Conservation (phyloP, 2,329 filamentous ascomycete genomes). For the Rutstroemia sp. region DNA sequence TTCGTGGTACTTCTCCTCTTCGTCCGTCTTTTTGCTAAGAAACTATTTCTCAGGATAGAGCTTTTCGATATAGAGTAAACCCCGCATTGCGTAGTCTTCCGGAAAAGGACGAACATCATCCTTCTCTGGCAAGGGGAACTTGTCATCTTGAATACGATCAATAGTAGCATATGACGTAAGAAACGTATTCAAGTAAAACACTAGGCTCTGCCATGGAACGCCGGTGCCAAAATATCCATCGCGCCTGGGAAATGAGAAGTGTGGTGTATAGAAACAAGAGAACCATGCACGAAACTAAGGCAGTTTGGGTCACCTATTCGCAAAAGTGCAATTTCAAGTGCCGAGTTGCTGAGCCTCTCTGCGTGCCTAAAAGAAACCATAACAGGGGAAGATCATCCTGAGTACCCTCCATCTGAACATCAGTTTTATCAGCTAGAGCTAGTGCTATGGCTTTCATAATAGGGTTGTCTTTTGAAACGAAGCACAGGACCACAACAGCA, state of each 20-base stretch:
- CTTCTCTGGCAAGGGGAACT: slow-evolving; percentile 18
- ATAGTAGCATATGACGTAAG: slow-evolving; percentile 7
- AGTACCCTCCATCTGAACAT: slow-evolving; percentile 10
- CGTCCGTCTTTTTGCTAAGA: slow-evolving; percentile 18
- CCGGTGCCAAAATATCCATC: background rate
- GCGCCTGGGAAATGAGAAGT: slow-evolving; percentile 10
- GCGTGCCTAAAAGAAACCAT: slow-evolving; percentile 14
- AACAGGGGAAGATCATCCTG: background rate
- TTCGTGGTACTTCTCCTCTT: slow-evolving; percentile 25
- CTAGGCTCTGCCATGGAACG: slow-evolving; percentile 18
- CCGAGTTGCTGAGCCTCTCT: slow-evolving; percentile 10
- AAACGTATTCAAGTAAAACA: slow-evolving; percentile 16
- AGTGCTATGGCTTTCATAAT: slow-evolving; percentile 20
- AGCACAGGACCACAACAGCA: slow-evolving; percentile 25
- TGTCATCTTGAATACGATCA: slow-evolving; percentile 12
- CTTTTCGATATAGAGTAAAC: slow-evolving; percentile 16
- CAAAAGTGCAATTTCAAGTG: slow-evolving; percentile 13
- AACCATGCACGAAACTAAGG: slow-evolving; percentile 20
- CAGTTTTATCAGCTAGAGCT: slow-evolving; percentile 5
- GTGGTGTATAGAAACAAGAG: slow-evolving; percentile 16
- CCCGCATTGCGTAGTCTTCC: slow-evolving; percentile 19
- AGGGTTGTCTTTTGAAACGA: slow-evolving; percentile 24
- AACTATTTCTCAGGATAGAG: slow-evolving; percentile 23
- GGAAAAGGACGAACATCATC: slow-evolving; percentile 18
- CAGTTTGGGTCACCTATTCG: slow-evolving; percentile 20